Base-by-base conservation (phyloP, 2,329 filamentous ascomycete genomes). In the Cytospora chrysosperma region DNA sequence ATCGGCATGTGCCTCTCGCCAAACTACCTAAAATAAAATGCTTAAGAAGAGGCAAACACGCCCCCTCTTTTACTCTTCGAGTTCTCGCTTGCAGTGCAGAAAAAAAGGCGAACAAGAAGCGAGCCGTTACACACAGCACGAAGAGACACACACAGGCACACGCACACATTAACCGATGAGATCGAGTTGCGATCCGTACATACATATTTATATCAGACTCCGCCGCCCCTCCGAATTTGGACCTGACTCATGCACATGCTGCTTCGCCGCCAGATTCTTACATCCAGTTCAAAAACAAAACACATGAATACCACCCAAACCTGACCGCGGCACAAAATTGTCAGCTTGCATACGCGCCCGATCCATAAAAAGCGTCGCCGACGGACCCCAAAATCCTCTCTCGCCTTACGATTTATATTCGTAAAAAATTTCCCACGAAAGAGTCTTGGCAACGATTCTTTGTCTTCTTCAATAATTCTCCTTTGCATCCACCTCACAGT, bases 301-400 rank as follows among this genome's bases (percentile, higher is more conserved):
- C 43, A 28, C 54, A 24, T 50, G 28, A 49, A 51, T 64, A 51
- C 58, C 49, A 64, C 54, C 50, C 59, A 34, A 24, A 19, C 51
- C 59, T 65, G 61, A 63, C 64, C 54, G 53, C 61, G 32, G 56
- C 52, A 32, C 34, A 30, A n/a, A n/a, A n/a, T 21, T 32, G 30
- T 53, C 17, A 56, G 28, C 40, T 56, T 65, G 56, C 61, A 63
- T 49, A 64, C 57, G 55, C 54, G 60, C 37, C 64, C 56, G 61
- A 58, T 63, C 64, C 64, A 63, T 65, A 65, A 65, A 63, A 63
- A 65, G 64, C 53, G 56, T 59, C 49, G 40, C 53, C 61, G 62
- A 43, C 56, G 49, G 52, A 58, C 49, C 51, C 43, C 52, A 47
- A 40, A 49, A 50, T 54, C 61, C 34, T 58, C 52, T 59, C 52